Evolutionary conservation across 1,284 basidiomycete species (phyloP).

Genomic region (Tilletiaria anomala): DNA sequence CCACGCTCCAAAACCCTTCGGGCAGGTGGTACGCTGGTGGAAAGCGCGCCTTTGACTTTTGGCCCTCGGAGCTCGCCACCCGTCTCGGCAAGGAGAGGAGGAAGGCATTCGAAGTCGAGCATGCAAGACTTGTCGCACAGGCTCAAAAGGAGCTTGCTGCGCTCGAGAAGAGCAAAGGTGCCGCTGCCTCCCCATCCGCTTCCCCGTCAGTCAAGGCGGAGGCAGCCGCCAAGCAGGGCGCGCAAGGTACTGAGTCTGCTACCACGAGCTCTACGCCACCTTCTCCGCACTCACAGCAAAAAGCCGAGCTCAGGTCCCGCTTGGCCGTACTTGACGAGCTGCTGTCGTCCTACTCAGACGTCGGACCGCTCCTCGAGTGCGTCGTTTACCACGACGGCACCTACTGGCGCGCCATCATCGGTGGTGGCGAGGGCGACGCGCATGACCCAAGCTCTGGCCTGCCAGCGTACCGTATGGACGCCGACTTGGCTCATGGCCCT

Average conservation of each 20-base stretch:
- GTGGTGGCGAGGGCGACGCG: conserved; percentile 37
- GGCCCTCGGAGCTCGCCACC: conserved; percentile 33
- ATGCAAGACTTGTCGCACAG: conserved; percentile 22
- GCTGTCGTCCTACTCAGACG: conserved; percentile 28
- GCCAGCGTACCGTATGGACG: conserved; percentile 6
- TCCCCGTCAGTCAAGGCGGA: conserved; percentile 3
- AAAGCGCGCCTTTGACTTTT: conserved; percentile 39
- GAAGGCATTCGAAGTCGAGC: conserved; percentile 31
- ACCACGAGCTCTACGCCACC: conserved; percentile 1
- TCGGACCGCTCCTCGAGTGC: conserved; percentile 38
- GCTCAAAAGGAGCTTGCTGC: conserved; percentile 23
- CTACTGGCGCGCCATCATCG: conserved; percentile 37
- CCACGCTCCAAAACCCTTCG: conserved; percentile 26
- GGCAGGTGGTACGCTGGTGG: conserved; percentile 37
- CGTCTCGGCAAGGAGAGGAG: conserved; percentile 32
- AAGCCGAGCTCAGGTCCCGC: conserved; percentile 30
- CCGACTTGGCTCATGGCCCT: conserved; percentile 7
- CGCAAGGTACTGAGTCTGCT: conserved; percentile 4
- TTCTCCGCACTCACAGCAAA: conserved; percentile 12
- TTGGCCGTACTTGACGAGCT: conserved; percentile 32
- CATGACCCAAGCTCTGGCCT: conserved; percentile 22
- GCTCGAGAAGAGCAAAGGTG: conserved; percentile 6
- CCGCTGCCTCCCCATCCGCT: conserved; percentile 2
- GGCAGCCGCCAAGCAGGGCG: not conserved
- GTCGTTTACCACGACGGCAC: conserved; percentile 39